A percentile compares a stretch with the other conserved stretches of the same genome.
These are phyloP conservation scores for Trifolium repens DNA, from an alignment of 306 rosid genomes.

Conservation along the genomic window DNA sequence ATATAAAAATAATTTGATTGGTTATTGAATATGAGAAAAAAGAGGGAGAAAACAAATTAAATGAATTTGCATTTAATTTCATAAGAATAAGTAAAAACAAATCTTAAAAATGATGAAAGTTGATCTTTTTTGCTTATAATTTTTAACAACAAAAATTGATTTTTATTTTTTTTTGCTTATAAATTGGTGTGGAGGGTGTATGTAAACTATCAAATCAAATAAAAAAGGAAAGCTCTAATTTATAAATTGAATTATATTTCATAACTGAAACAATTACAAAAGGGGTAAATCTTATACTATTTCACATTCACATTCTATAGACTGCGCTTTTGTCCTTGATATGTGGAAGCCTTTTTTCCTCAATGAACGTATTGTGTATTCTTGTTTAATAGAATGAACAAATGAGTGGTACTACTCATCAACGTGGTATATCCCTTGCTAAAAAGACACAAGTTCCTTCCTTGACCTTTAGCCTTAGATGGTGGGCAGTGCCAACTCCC, in stretches of 20 bases:
- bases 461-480: conserved; percentile 45
- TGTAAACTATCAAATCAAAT: not conserved
- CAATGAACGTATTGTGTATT: conserved; percentile 34
- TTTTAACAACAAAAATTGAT: too few relatives aligned
- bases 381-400: conserved; percentile 66
- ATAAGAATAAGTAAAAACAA: too few relatives aligned
- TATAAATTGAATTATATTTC: conserved; percentile 30
- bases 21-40: too few relatives aligned
- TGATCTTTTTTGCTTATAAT: too few relatives aligned
- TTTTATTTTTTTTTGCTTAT: too few relatives aligned
- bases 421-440: conserved; percentile 36
- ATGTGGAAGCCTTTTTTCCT: conserved; percentile 44
- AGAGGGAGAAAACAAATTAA: too few relatives aligned
- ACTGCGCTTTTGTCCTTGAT: conserved; percentile 47
- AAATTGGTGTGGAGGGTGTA: not conserved
- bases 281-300: conserved; percentile 36
- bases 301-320: conserved; percentile 41
- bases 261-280: conserved; percentile 23
- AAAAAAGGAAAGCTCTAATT: not conserved
- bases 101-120: too few relatives aligned
- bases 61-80: too few relatives aligned
- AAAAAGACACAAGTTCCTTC: conserved; percentile 39
- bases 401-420: conserved; percentile 61
- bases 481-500: conserved; percentile 45
- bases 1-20: too few relatives aligned